Evolutionary conservation across 805 yeast genomes (phyloP), one percentile per base, ranked within the genome.

Genomic region (Pichia phayaonensis): DNA sequence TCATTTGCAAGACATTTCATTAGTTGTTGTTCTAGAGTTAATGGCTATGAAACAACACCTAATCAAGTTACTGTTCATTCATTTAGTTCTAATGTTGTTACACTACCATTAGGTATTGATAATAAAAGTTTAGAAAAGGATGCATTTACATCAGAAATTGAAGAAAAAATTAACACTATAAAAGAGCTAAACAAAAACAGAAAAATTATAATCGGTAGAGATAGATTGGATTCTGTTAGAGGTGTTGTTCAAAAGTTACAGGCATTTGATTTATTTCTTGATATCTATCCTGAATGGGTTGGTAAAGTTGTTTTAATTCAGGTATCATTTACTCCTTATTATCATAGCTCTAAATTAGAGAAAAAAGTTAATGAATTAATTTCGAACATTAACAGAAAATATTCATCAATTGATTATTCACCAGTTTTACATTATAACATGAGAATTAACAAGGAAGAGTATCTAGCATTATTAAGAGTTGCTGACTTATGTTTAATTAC

Each of bases 401-500:
- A 80, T 62, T 98, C 99, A 16, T 75, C 80, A 45, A 74, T 94
- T 54, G 82, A 90, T 62, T 84, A 79, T 52, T 77, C 90, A 2
- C 99, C 99, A 0, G 89, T 94, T 34, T 86, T 88, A 59, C 97
- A 92, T 65, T 94, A 88, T 69, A 95, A 90, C 61, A 86, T 88
- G 80, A 79, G 95, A 59, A 80, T 94, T 55, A 88, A 84, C 36
- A 83, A 84, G 56, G 94, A 85, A 51, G 98, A 92, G 66, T 94
- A 94, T 66, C 73, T 86, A 53, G 97, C 98, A 0, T 70, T 94
- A 45, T 71, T 94, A 50, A 75, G 96, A 55, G 90, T 81, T 16
- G 98, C 98, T 0, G 97, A 94, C 62, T 71, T 94, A 57, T 90
- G 96, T 27, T 69, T 94, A 49, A 86, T 90, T 55, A 89, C 97